Evolutionary conservation across 1,284 basidiomycete species (phyloP), one percentile per base, ranked within the genome.

Genomic region (Ganoderma boninense): DNA sequence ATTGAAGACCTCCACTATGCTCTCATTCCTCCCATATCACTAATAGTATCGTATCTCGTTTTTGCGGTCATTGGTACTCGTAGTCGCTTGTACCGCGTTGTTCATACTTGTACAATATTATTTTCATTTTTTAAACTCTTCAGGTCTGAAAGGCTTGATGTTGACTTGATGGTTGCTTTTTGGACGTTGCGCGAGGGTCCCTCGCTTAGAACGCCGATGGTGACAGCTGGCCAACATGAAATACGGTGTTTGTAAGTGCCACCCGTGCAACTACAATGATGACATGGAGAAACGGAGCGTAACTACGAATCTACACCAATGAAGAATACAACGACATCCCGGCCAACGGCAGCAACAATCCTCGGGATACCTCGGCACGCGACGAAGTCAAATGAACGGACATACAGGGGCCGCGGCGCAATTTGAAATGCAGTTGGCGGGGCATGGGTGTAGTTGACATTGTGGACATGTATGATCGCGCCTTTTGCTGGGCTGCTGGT

Each of bases 331-430:
- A 83, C 70, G 1, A 94, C 80, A 66, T 86, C 86, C 67, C 83
- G 81, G 54, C 90, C 91, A 26, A 92, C 84, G 18, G 90, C 92
- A 6, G 89, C 89, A 2, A 86, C 92, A 68, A 95, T 85, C 57
- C 89, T 82, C 65, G 91, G 88, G 71, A 89, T 89, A 42, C 88
- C 87, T 42, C 81, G 81, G 44, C 84, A 74, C 11, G 86, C 84
- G 65, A 95, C 79, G 81, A 94, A 95, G 81, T 95, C 93, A 76
- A 95, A 93, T 77, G 93, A 90, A 62, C 87, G 85, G 49, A 94
- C 84, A 70, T 85, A 84, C 77, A 91, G 86, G 23, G 93, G 93
- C 32, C 86, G 85, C 32, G 87, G 83, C 29, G 86, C 85, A 65
- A 95, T 77, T 59, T 81, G 80, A 65, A 93, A 87, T 20, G 84